Evolutionary conservation across 345 rosid species (phyloP), one percentile per base, ranked within the genome.

Genomic region (Dipteronia sinensis): DNA sequence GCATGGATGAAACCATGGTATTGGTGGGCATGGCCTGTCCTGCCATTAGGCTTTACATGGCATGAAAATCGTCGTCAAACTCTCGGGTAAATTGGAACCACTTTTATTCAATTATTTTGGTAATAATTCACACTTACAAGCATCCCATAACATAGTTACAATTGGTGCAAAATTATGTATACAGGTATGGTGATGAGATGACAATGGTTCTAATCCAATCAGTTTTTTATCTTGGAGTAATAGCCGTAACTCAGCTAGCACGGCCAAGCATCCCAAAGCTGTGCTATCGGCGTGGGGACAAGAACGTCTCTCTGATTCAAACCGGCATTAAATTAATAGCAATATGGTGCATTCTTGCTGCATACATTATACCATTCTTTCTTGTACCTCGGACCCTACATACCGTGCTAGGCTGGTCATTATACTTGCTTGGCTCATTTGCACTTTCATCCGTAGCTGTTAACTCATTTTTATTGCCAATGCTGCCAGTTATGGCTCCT

Each of bases 1-100:
- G 80, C 90, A 34, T 96, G 97, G 97, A 77, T 94, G 88, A 96
- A 96, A 79, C 99, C 99, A 72, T 96, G 99, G 98, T 96, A 96
- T 65, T 96, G 98, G 99, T 96, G 99, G 98, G 89, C 99, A 44
- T 96, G 97, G 95, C 98, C 99, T 47, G 98, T 94, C 76, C 90
- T 94, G 62, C 98, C 98, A 4, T 67, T 96, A 65, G 98, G 99
- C 59, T 64, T 92, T 27, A 82, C 82, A 34, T 96, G 99, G 99
- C 99, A 96, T 23, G 86, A 96, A 65, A 86, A 74, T 71, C 97
- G 99, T 44, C 89, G 81, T 68, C 84, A 83, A 72, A 90, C 87
- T 79, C 87, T 96, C 7, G 94, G 98, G 97, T 92, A 85, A 15
- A 2, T 40, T 12, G 6, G 19, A 25, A 44, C 16, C 10, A n/a